Conservation (phyloP, 306 rosid species). For the Vigna mungo region DNA sequence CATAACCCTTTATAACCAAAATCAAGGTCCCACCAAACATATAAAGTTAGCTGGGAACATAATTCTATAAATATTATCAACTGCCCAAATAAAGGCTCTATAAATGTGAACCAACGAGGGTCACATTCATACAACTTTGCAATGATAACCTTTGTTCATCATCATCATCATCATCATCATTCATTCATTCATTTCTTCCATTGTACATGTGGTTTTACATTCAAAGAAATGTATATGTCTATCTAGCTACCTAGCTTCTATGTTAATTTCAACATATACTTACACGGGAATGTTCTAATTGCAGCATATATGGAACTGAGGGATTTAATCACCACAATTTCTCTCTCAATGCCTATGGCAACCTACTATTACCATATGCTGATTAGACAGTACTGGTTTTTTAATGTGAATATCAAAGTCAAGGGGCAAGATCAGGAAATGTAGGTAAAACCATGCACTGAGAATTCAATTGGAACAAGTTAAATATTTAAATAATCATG, state of each 20-base stretch:
- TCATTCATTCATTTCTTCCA: constrained; percentile 25
- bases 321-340: constrained; percentile 16
- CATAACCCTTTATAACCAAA: constrained; percentile 32
- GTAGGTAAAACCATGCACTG: constrained; percentile 42
- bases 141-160: constrained; percentile 35
- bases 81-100: constrained; percentile 50
- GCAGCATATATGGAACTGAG: constrained; percentile 3
- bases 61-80: constrained; percentile 50
- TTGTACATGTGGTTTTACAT: constrained; percentile 2
- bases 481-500: constrained; percentile 12
- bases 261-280: not conserved
- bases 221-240: not conserved
- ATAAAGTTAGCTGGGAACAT: constrained; percentile 47
- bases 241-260: not conserved
- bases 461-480: constrained; percentile 4
- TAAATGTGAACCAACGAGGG: constrained; percentile 53
- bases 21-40: constrained; percentile 50
- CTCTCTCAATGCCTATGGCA: constrained; percentile 17
- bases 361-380: constrained; percentile 13
- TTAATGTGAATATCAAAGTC: constrained; percentile 37
- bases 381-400: constrained; percentile 23
- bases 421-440: constrained; percentile 43
- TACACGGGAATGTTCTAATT: constrained; percentile 43
- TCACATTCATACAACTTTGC: constrained; percentile 57
- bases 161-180: no score